Evolutionary conservation across 2,329 filamentous ascomycete species (phyloP).

Genomic region (Fusarium ambrosium): DNA sequence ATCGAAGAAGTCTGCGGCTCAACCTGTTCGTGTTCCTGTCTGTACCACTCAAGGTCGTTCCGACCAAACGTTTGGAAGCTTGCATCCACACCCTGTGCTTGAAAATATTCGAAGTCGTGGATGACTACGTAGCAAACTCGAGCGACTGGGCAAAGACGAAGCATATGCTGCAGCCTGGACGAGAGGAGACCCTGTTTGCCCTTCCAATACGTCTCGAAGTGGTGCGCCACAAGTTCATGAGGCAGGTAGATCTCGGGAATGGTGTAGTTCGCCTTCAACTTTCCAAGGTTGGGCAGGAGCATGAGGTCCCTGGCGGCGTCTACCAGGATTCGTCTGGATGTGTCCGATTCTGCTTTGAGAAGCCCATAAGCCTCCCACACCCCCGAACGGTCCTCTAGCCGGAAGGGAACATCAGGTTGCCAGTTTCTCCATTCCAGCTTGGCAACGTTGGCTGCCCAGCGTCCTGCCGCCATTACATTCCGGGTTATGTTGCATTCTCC

Average conservation of each 20-base stretch:
- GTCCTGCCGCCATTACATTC: background rate
- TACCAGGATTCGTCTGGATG: background rate
- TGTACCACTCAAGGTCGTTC: background rate
- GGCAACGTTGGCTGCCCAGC: background rate
- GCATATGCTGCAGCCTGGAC: background rate
- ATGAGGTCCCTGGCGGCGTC: background rate
- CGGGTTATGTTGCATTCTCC: background rate
- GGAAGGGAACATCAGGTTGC: background rate
- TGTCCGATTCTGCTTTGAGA: background rate
- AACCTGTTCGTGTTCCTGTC: background rate
- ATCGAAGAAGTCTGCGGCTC: background rate
- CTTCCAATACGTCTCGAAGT: background rate
- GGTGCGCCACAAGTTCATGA: background rate
- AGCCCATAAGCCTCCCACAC: background rate
- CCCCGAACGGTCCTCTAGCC: background rate
- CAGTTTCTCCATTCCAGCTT: background rate
- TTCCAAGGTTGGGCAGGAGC: background rate
- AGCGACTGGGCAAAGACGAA: background rate
- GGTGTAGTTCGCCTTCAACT: background rate
- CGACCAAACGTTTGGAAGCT: background rate
- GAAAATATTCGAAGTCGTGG: background rate
- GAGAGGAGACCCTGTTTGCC: no score
- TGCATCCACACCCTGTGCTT: background rate
- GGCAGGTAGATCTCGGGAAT: background rate
- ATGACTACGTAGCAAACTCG: background rate